Base-by-base conservation (phyloP, 108 stramenopile species). In the Cyclotella choctawhatcheeana region DNA sequence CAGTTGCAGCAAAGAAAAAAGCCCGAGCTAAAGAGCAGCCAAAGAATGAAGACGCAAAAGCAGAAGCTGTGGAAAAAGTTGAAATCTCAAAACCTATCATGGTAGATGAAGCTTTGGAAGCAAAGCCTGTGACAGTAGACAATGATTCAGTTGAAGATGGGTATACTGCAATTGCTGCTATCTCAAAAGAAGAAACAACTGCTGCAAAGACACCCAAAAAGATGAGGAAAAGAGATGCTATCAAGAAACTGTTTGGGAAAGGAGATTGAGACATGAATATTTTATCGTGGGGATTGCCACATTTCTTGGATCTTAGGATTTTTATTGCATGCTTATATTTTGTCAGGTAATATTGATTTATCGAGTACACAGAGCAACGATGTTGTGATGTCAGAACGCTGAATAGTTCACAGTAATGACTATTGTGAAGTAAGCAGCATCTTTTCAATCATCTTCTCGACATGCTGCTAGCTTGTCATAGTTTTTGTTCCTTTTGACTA, bases 241-340 rank as follows among this genome's bases (percentile, higher is more conserved):
- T 73, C 14, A 73, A 64, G 53, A 73, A 73, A 5, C 22, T 73
- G 5, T 73, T 73, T 54, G 35, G 63, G 5, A 60, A 54, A 21
- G 53, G 34, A 55, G 35, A 68, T 50, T 52, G 29, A 51, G 18
- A 1, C 30, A 24, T 17, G 16, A 17, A 52, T 6, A 52, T 6
- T 6, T 13, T 52, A 52, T 52, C 12, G 37, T 12, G 6, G 37
- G 37, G 37, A 40, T 40, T 6, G 37, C 6, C 12, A 40, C 37
- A 40, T 40, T 12, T 40, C 6, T 40, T 8, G 6, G 6, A 40
- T 12, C 8, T 40, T 40, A 40, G 12, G 6, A 40, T 40, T 40
- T 40, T n/a, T n/a, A n/a, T n/a, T n/a, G n/a, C n/a, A n/a, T n/a
- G n/a, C n/a, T n/a, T n/a, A n/a, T n/a, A n/a, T n/a, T n/a, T n/a